Conservation (phyloP, 1,284 basidiomycete genomes). For the Malassezia caprae region DNA sequence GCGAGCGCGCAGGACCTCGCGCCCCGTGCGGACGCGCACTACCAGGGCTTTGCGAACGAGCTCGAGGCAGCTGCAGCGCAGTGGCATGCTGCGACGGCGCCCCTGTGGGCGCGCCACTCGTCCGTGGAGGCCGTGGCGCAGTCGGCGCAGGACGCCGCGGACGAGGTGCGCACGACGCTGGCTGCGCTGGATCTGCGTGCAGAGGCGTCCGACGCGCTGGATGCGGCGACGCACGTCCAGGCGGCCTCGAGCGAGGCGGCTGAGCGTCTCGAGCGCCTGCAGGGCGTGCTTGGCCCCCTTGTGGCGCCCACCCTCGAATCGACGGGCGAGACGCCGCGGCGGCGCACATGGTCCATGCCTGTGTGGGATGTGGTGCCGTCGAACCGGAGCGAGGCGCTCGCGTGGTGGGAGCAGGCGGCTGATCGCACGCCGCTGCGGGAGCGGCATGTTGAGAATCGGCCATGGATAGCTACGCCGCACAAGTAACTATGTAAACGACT, state of each 20-base stretch:
- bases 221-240: neutral
- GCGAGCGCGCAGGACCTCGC: neutral
- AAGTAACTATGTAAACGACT: constrained; percentile 20
- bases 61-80: neutral
- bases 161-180: neutral
- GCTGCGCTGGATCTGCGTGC: neutral
- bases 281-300: neutral
- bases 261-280: neutral
- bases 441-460: neutral
- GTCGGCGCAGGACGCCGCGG: neutral
- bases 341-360: constrained; percentile 22
- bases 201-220: neutral
- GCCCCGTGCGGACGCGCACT: neutral
- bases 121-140: neutral
- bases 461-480: neutral
- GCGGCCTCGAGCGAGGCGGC: neutral
- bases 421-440: neutral
- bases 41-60: neutral
- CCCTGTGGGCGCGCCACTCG: neutral
- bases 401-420: neutral
- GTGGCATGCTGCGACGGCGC: neutral
- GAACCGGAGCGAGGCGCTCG: constrained; percentile 23
- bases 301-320: constrained; percentile 17
- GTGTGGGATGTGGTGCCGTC: constrained; percentile 26
- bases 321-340: constrained; percentile 34